phyloP scores from a whole-genome alignment of 306 rosid species.

The Nissolia schottii region DNA sequence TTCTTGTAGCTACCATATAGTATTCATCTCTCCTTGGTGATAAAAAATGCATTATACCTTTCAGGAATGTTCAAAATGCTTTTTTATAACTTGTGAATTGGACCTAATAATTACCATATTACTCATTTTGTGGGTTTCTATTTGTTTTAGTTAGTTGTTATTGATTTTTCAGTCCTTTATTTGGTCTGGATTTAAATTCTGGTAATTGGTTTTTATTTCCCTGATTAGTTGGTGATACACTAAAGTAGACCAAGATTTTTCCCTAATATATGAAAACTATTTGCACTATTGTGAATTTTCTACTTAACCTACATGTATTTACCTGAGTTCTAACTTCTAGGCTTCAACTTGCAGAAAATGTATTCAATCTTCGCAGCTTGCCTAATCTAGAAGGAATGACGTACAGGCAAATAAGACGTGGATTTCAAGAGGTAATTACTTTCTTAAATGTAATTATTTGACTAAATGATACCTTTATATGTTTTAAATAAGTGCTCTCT shows the following conservation, averaged over 20 bases:
- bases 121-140: neutral
- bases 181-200: conserved; percentile 6
- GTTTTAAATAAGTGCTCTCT: conserved; percentile 13
- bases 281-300: conserved; percentile 7
- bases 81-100: neutral
- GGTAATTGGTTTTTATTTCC: neutral
- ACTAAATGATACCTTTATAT: neutral
- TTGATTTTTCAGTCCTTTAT: neutral
- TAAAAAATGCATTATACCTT: too few species aligned
- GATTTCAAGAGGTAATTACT: conserved; percentile 61
- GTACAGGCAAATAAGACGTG: conserved; percentile 61
- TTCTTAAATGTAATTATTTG: conserved; percentile 12
- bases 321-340: conserved; percentile 19
- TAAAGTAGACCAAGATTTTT: conserved; percentile 1
- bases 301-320: neutral
- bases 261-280: conserved; percentile 1
- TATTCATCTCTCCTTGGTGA: too few species aligned
- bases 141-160: neutral
- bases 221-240: conserved; percentile 7
- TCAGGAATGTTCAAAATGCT: neutral
- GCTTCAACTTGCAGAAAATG: conserved; percentile 71
- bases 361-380: conserved; percentile 69
- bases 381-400: conserved; percentile 62
- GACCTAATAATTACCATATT: conserved; percentile 13
- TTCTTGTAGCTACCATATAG: too few species aligned